Evolutionary conservation across 169 alveolate species (phyloP), one percentile per base, ranked within the genome.

Genomic region (Theileria sp.): DNA sequence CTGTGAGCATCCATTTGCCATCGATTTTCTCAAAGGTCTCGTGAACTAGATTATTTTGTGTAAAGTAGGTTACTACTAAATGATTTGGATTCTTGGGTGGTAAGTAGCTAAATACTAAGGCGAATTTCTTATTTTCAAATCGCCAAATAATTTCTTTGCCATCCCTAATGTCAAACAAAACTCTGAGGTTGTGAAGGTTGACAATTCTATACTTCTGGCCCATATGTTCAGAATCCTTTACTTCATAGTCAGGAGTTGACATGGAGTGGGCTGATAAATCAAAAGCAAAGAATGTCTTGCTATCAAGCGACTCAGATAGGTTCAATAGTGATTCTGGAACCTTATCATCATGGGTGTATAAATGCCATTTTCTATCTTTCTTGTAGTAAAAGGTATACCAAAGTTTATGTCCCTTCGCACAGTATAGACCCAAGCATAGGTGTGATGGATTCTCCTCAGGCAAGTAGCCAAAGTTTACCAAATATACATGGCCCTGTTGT

Each of bases 381-480:
- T 64, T 64, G 72, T 23, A 64, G 49, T 28, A 64, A 38, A 64
- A 64, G 28, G 51, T 64, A 50, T 64, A 64, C 72, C 38, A 28
- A 32, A 64, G 54, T 38, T 25, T 64, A 50, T 64, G 72, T 12
- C 38, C 72, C 9, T 30, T n/a, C 4, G 44, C 3, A 38, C 38
- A 38, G 72, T 64, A 64, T 19, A 64, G 51, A 17, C 72, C 72
- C 19, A 64, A 4, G 7, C 72, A 64, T n/a, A 64, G 51, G 49
- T 64, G 72, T 19, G 38, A n/a, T 21, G 72, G 72, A 15, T 64
- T 15, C 51, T 64, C 26, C 19, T 15, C 38, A 19, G 72, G 72
- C 50, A 64, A 8, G 50, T 64, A 64, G 12, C 54, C 72, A 21
- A 64, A 30, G 54, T 44, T 44, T 3, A 44, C 54, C 54, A 44